Conservation (phyloP, 179 eudicot genomes). For the Pouteria campechiana region DNA sequence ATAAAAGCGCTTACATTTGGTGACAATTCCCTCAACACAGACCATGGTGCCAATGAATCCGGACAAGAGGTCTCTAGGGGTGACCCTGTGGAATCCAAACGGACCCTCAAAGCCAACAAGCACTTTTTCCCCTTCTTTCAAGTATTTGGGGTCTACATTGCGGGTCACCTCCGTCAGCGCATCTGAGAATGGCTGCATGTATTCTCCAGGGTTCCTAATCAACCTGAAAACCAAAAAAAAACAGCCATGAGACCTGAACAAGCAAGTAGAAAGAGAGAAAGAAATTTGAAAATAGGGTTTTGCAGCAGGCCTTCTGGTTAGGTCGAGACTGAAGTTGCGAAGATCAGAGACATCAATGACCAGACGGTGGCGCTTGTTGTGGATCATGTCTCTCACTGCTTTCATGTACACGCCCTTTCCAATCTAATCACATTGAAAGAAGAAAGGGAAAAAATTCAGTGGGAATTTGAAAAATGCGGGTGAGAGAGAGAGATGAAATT, state of each 20-base stretch:
- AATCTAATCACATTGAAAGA: conserved; percentile 15
- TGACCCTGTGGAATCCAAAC: conserved; percentile 82
- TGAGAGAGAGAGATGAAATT: neutral
- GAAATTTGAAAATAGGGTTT: neutral
- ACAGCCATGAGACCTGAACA: neutral
- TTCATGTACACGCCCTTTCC: conserved; percentile 51
- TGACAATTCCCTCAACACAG: conserved; percentile 90
- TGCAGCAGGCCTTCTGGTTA: conserved; percentile 57
- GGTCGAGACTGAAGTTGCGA: conserved; percentile 35
- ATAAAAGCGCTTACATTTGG: conserved; percentile 53
- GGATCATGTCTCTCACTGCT: conserved; percentile 51
- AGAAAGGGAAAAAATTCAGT: neutral
- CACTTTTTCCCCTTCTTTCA: conserved; percentile 91
- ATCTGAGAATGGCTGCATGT: conserved; percentile 80
- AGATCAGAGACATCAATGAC: conserved; percentile 67
- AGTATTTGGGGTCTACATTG: conserved; percentile 57
- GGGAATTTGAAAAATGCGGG: neutral
- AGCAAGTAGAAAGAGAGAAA: neutral
- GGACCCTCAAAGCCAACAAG: conserved; percentile 92
- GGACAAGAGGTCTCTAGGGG: conserved; percentile 90
- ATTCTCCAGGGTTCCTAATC: conserved; percentile 71
- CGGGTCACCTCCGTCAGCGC: conserved; percentile 72
- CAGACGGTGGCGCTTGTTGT: conserved; percentile 59
- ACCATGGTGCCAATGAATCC: conserved; percentile 95
- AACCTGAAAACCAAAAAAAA: conserved; percentile 28